phyloP scores from a whole-genome alignment of 352 stramenopile genomes.

The Blastocystis hominis region DNA sequence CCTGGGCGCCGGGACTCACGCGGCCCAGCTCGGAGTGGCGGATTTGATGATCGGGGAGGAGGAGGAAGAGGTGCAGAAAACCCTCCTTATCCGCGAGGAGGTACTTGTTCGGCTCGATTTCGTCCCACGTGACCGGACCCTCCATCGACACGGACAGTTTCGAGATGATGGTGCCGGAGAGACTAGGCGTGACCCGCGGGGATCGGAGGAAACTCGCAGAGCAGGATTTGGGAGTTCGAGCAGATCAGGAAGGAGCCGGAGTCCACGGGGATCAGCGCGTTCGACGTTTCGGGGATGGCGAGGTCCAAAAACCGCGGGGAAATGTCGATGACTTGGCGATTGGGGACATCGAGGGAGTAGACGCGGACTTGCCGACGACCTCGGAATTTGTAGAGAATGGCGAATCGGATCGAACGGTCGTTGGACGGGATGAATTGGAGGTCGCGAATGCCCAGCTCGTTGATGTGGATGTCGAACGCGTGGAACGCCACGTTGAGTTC shows the following conservation, averaged over 20 bases:
- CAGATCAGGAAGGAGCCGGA: not conserved
- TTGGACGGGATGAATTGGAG: constrained; percentile 26
- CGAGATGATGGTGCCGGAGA: not conserved
- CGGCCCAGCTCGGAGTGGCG: not conserved
- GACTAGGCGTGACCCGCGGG: not conserved
- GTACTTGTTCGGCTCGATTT: constrained; percentile 8
- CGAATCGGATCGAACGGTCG: not conserved
- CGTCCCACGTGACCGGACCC: not conserved
- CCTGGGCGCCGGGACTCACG: not conserved
- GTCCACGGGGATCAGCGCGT: not conserved
- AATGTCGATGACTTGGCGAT: not conserved
- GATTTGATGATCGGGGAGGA: not conserved
- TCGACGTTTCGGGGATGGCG: not conserved
- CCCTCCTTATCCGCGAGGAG: not conserved
- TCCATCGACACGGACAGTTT: not conserved
- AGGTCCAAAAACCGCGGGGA: not conserved
- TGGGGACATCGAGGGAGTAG: not conserved
- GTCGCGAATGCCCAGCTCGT: constrained; percentile 31
- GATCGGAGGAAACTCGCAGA: not conserved
- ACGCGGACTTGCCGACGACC: not conserved
- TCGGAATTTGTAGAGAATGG: constrained; percentile 13
- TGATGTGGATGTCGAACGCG: constrained; percentile 49
- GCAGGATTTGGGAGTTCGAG: not conserved
- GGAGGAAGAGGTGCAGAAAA: not conserved
- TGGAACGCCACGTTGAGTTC: constrained; percentile 28